Base-by-base conservation (phyloP, 768 basidiomycete species). In the Kwoniella mangroviensis region DNA sequence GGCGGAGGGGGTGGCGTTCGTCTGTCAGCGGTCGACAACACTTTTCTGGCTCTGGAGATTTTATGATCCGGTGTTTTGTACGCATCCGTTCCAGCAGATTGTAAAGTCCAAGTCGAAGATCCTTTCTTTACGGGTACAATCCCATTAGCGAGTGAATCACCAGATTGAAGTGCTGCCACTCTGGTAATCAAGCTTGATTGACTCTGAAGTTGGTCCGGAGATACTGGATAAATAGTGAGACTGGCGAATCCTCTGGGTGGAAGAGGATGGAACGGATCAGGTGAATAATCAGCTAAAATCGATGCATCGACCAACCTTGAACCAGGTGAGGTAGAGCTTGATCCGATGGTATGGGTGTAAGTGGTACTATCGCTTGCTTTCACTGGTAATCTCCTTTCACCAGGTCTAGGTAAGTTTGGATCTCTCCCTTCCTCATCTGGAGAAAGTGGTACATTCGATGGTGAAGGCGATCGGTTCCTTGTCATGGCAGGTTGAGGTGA, bases 1-100 rank as follows among this genome's bases (percentile, higher is more conserved):
- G 79, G 79, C 1, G 77, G 79, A 3, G 79, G 79, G 1, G 77
- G 79, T 7, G 79, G 75, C 11, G 79, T 72, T 69, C 79, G 42
- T 15, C 68, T 61, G 0, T 67, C 54, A 15, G 26, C 42, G 5
- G 58, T 62, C 10, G 59, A 55, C n/a, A 56, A 3, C 1, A 28
- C 55, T 26, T 58, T 68, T 4, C 42, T 41, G 1, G 41, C 19
- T 59, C 43, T 54, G 13, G 69, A 61, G 12, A 6, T 56, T 54
- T 52, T 58, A 19, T 12, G 28, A 51, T 69, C 62, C 0, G 68
- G 68, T 21, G 68, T 69, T 57, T 69, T 69, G 53, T 57, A 69
- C 9, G 62, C 12, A 34, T 57, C 28, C 9, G 62, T 4, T 24
- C 49, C 28, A 2, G 15, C n/a, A 45, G 70, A 63, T 28, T 75